These are phyloP conservation scores for Ormosia emarginata DNA, from an alignment of 306 rosid species.

Conservation along the genomic window DNA sequence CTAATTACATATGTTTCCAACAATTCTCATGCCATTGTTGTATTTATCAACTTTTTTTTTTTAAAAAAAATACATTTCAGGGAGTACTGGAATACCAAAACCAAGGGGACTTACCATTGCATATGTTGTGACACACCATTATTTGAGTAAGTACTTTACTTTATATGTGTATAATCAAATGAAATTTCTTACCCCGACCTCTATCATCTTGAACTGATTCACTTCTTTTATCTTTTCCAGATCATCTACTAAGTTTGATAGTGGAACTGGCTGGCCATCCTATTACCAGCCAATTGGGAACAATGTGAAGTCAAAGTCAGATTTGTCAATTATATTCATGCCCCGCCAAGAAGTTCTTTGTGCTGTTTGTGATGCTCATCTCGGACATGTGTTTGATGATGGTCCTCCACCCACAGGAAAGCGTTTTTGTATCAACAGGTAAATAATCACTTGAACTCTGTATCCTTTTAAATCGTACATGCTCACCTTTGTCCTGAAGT, in stretches of 20 bases:
- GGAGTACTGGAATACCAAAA: constrained; percentile 89
- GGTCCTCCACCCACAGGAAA: constrained; percentile 92
- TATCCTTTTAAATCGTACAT: neutral
- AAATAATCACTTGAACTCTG: neutral
- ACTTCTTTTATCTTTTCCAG: constrained; percentile 37
- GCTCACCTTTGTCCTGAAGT: neutral
- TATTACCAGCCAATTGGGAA: constrained; percentile 75
- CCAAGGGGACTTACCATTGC: constrained; percentile 74
- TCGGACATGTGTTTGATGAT: constrained; percentile 93
- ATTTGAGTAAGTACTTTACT: constrained; percentile 62
- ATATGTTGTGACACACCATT: constrained; percentile 86
- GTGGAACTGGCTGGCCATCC: constrained; percentile 99
- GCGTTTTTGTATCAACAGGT: constrained; percentile 95
- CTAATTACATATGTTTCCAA: no score
- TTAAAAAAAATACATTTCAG: constrained; percentile 27
- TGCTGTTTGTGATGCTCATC: constrained; percentile 82
- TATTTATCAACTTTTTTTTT: neutral
- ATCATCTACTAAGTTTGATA: constrained; percentile 84
- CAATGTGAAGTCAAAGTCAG: constrained; percentile 77
- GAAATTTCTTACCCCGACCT: neutral
- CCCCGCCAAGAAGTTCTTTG: constrained; percentile 94
- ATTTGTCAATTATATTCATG: constrained; percentile 85
- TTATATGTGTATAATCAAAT: neutral
- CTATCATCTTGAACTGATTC: neutral
- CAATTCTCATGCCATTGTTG: neutral